These are phyloP conservation scores for Gilbertella persicaria DNA, from an alignment of 371 early-diverging fungal genomes.

Conservation along the genomic window DNA sequence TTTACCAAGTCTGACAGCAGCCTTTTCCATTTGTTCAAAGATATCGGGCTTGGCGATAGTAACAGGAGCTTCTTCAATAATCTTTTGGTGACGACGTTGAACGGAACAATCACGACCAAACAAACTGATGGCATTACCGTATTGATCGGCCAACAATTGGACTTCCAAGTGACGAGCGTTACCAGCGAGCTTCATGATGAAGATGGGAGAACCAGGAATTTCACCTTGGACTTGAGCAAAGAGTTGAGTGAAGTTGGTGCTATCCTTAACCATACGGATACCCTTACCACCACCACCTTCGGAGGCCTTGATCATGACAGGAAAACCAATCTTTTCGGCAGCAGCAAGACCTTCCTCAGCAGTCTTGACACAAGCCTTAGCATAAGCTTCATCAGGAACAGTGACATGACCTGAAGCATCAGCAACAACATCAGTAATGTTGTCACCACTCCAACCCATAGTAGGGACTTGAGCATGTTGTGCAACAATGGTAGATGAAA, in stretches of 20 bases:
- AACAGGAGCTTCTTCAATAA: slow-evolving; percentile 96
- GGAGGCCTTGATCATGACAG: slow-evolving; percentile 99
- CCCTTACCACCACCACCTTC: slow-evolving; percentile 99
- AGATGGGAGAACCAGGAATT: slow-evolving; percentile 96
- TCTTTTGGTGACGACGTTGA: slow-evolving; percentile 98
- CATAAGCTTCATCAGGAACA: slow-evolving; percentile 82
- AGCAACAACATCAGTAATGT: slow-evolving; percentile 69
- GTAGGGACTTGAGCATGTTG: slow-evolving; percentile 96
- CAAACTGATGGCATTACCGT: slow-evolving; percentile 96
- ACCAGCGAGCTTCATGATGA: slow-evolving; percentile 95
- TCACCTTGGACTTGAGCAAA: slow-evolving; percentile 91
- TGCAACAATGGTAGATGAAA: slow-evolving; percentile 97
- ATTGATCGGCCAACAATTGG: slow-evolving; percentile 94
- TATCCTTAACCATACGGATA: slow-evolving; percentile 88
- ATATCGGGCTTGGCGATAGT: slow-evolving; percentile 85
- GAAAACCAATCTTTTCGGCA: slow-evolving; percentile 91
- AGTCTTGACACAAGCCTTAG: slow-evolving; percentile 76
- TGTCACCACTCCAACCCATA: slow-evolving; percentile 94
- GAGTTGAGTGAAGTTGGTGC: slow-evolving; percentile 70
- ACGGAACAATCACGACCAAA: slow-evolving; percentile 99
- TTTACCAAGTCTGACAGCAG: slow-evolving; percentile 94
- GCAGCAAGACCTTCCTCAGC: slow-evolving; percentile 78
- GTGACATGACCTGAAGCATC: slow-evolving; percentile 74
- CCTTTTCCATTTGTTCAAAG: slow-evolving; percentile 91
- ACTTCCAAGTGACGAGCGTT: slow-evolving; percentile 98